phyloP scores from a whole-genome alignment of 148 eudicot species.

The Rhododendron molle region DNA sequence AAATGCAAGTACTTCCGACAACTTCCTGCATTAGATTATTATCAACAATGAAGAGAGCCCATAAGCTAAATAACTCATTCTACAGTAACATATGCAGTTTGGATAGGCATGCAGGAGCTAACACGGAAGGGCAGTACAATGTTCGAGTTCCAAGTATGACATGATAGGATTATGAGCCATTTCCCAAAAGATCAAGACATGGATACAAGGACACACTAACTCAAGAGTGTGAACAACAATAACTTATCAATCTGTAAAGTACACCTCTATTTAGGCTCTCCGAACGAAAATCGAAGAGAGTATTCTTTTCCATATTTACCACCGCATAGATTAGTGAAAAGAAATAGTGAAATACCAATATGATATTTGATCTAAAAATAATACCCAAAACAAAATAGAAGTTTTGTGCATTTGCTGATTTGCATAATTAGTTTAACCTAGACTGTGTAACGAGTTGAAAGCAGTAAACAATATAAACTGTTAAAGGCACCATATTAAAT shows the following conservation, averaged over 20 bases:
- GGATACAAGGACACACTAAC: neutral
- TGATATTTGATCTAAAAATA: neutral
- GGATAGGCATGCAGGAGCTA: constrained; percentile 1
- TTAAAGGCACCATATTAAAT: neutral
- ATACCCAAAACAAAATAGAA: neutral
- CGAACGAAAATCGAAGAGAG: neutral
- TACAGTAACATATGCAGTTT: neutral
- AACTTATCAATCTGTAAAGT: neutral
- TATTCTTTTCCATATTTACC: neutral
- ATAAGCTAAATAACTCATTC: neutral
- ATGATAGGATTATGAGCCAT: neutral
- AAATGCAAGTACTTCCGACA: constrained; percentile 75
- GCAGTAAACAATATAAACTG: neutral
- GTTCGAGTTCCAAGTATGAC: neutral
- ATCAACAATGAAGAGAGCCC: neutral
- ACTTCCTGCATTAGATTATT: constrained; percentile 50
- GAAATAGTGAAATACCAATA: neutral
- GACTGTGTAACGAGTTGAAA: neutral
- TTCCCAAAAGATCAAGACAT: neutral
- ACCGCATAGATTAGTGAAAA: neutral
- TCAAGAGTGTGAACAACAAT: neutral
- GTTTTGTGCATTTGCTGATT: neutral
- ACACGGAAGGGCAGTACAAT: neutral
- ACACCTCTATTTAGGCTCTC: neutral
- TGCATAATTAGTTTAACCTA: neutral